Conservation (phyloP, 192 early-diverging fungal genomes). For the Coemansia sp. region DNA sequence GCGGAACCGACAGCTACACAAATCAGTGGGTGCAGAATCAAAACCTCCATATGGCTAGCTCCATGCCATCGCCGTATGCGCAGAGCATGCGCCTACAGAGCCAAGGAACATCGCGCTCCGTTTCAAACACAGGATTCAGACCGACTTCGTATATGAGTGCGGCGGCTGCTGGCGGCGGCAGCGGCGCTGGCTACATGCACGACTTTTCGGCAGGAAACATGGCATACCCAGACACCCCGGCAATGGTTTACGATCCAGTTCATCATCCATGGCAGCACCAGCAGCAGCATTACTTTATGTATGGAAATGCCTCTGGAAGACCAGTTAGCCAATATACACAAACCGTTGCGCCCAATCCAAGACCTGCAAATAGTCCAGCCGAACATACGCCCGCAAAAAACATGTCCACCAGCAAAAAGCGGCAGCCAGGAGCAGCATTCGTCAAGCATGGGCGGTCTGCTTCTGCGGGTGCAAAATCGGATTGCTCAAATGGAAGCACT, state of each 20-base stretch:
- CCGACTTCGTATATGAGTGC: constrained; percentile 3
- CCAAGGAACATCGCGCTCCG: not conserved
- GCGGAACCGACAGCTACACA: constrained; percentile 14
- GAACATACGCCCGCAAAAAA: not conserved
- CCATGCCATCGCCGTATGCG: not conserved
- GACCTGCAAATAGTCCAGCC: not conserved
- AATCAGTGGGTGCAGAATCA: constrained; percentile 28
- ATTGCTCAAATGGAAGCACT: constrained; percentile 21
- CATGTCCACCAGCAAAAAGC: constrained; percentile 6
- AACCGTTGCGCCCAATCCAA: not conserved
- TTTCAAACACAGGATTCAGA: constrained; percentile 1
- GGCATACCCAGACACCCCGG: constrained; percentile 7
- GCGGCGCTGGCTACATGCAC: not conserved
- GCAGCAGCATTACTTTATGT: constrained; percentile 2
- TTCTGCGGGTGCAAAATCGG: constrained; percentile 14
- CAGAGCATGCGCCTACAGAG: not conserved
- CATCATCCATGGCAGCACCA: constrained; percentile 22
- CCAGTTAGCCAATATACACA: constrained; percentile 16
- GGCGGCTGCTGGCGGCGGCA: not conserved
- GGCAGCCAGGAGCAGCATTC: constrained; percentile 32
- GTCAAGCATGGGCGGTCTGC: constrained; percentile 16
- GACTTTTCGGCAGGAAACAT: not conserved
- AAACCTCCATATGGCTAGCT: not conserved
- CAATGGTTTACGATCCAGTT: constrained; percentile 1
- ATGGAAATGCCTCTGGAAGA: not conserved